Conservation (phyloP, 2,329 filamentous ascomycete genomes). For the Aphanocladium album region DNA sequence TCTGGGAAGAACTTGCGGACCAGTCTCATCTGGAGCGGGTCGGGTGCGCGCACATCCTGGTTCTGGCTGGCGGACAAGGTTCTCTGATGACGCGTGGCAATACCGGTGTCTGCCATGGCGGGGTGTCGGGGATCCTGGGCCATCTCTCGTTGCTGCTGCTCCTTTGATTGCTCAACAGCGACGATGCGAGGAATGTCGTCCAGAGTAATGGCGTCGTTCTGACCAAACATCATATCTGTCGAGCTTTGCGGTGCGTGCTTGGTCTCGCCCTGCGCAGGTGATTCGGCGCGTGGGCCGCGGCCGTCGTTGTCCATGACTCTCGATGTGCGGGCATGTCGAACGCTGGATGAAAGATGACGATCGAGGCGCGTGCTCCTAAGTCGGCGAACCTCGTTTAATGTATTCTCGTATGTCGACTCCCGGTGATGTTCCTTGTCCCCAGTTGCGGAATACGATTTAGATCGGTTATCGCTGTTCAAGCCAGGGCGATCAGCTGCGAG, state of each 20-base stretch:
- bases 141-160: conserved; percentile 54
- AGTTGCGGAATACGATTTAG: conserved; percentile 66
- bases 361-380: conserved; percentile 90
- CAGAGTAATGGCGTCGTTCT: conserved; percentile 84
- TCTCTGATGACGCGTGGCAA: conserved; percentile 63
- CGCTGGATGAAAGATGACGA: conserved; percentile 88
- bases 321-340: conserved; percentile 83
- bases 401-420: conserved; percentile 85
- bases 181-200: conserved; percentile 97
- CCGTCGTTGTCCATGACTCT: conserved; percentile 70
- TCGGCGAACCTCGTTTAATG: conserved; percentile 88
- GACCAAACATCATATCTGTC: conserved; percentile 79
- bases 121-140: conserved; percentile 64
- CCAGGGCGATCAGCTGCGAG: conserved; percentile 38
- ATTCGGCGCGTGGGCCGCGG: conserved; percentile 67
- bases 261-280: conserved; percentile 57
- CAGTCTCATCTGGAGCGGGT: conserved; percentile 49
- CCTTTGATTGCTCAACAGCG: conserved; percentile 88
- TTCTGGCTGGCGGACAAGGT: conserved; percentile 53
- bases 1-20: conserved; percentile 91
- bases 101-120: conserved; percentile 33
- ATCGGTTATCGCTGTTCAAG: conserved; percentile 62
- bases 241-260: conserved; percentile 41
- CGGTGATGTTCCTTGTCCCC: conserved; percentile 51
- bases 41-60: conserved; percentile 45